These are phyloP conservation scores for Aegilops bicornis DNA, from an alignment of 176 grass and related monocot species.

Conservation along the genomic window DNA sequence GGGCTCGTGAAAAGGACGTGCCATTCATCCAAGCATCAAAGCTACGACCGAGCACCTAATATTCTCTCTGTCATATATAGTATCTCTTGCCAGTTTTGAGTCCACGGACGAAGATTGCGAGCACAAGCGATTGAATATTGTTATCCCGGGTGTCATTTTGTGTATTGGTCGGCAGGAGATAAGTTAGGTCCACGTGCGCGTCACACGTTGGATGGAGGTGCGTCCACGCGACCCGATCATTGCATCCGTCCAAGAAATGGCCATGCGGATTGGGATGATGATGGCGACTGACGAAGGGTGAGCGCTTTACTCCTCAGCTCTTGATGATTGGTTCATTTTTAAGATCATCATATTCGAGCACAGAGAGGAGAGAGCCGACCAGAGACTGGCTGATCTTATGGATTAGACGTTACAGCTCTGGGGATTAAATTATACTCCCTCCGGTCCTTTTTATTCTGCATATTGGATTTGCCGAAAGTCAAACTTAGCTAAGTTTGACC, in stretches of 20 bases:
- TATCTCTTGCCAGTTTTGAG: not conserved
- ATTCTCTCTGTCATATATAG: not conserved
- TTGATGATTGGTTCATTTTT: not conserved
- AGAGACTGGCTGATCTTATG: not conserved
- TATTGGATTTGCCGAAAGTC: no score
- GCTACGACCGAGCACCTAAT: constrained; percentile 6
- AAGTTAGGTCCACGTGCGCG: not conserved
- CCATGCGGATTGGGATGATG: not conserved
- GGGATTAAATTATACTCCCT: no score
- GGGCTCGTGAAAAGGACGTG: constrained; percentile 29
- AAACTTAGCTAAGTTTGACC: no score
- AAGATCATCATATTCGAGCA: not conserved
- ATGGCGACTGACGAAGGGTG: not conserved
- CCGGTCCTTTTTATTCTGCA: no score
- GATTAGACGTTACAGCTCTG: not conserved
- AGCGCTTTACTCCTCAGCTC: not conserved
- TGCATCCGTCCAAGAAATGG: not conserved
- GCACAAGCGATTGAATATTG: not conserved
- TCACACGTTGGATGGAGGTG: not conserved
- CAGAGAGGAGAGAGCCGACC: not conserved
- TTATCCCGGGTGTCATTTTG: not conserved
- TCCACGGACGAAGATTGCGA: not conserved
- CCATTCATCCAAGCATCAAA: not conserved
- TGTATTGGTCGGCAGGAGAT: not conserved
- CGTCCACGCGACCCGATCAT: not conserved